Evolutionary conservation across 257 asterid genomes (phyloP).

Genomic region (Solanum piurae): DNA sequence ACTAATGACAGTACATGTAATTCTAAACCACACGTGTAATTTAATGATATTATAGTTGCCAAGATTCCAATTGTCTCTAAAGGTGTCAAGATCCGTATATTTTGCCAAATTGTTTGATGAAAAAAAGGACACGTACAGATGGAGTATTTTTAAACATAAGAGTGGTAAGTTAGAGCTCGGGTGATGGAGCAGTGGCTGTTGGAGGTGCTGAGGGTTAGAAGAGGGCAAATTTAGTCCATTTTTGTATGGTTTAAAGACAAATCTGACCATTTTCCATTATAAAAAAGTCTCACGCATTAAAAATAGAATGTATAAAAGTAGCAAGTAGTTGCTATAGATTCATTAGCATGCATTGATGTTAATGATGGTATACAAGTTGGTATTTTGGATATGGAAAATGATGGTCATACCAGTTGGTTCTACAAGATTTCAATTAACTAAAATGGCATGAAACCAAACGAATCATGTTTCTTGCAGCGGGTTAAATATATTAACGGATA

Average conservation of each 20-base stretch:
- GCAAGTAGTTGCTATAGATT: background rate
- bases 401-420: background rate
- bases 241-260: background rate
- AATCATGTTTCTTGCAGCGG: background rate
- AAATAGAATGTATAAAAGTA: background rate
- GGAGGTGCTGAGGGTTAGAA: background rate
- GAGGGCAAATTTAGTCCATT: background rate
- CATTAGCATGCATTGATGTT: background rate
- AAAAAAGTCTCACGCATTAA: background rate
- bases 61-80: background rate
- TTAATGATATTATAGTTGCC: background rate
- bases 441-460: background rate
- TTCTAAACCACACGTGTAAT: background rate
- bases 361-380: too few species aligned
- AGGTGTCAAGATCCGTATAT: background rate
- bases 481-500: too few species aligned
- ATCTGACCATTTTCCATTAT: background rate
- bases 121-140: background rate
- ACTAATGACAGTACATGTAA: too few species aligned
- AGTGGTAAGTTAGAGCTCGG: background rate
- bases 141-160: background rate
- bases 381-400: too few species aligned
- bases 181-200: background rate
- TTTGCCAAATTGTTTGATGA: background rate
- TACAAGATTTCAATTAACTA: background rate